A percentile compares a stretch with the other conserved stretches of the same genome.
phyloP scores from a whole-genome alignment of 495 filamentous ascomycete species.

The Aspergillus wentii region DNA sequence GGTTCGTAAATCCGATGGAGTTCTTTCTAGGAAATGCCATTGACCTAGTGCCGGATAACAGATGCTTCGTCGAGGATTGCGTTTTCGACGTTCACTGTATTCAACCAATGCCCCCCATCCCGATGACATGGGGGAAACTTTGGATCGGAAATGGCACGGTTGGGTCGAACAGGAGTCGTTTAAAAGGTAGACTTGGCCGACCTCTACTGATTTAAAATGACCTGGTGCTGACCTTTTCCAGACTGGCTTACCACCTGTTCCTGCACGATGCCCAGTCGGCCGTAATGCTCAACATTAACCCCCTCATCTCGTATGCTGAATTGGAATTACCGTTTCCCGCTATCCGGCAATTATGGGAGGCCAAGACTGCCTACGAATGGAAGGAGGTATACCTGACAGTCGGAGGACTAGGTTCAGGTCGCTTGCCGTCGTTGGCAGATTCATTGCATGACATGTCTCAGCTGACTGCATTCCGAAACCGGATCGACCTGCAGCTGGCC shows the following conservation, averaged over 20 bases:
- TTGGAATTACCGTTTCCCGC: constrained; percentile 54
- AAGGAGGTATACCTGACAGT: constrained; percentile 42
- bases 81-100: constrained; percentile 38
- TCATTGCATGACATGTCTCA: constrained; percentile 47
- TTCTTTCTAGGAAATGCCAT: neutral
- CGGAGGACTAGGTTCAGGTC: constrained; percentile 16
- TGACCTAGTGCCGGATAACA: too few species aligned
- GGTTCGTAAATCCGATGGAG: constrained; percentile 12
- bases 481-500: constrained; percentile 46
- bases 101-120: constrained; percentile 32
- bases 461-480: constrained; percentile 30
- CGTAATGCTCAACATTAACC: constrained; percentile 51
- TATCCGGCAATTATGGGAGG: constrained; percentile 51
- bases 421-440: constrained; percentile 44
- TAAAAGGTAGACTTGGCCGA: constrained; percentile 46
- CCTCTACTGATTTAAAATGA: too few species aligned
- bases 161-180: constrained; percentile 55
- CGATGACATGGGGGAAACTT: constrained; percentile 38
- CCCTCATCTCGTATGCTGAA: constrained; percentile 60
- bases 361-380: constrained; percentile 51
- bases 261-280: constrained; percentile 55
- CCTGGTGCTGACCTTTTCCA: too few species aligned
- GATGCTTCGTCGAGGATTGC: constrained; percentile 37
- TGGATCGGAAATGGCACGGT: constrained; percentile 53
- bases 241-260: constrained; percentile 54